Evolutionary conservation across 2,329 filamentous ascomycete genomes (phyloP), one percentile per base, ranked within the genome.

Genomic region (Didymella pomorum): DNA sequence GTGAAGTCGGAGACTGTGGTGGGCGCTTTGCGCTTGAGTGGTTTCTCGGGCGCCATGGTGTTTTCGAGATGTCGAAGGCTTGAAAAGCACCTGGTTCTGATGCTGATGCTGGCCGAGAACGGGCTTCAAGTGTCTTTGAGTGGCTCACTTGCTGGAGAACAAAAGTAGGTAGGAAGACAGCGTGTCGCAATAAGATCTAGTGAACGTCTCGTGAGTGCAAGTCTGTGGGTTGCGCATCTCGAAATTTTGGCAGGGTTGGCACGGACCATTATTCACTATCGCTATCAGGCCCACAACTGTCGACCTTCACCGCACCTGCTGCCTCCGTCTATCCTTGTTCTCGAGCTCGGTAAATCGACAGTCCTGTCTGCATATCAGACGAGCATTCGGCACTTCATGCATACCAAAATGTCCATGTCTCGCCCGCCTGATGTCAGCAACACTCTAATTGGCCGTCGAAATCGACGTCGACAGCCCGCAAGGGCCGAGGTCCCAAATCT

Each of bases 1-100:
- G 83, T 82, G 71, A 93, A 96, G 63, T 87, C 89, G 76, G 80
- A 74, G 71, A 87, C 77, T 28, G 69, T 65, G 46, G 66, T 68
- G 3, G 72, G 75, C 16, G 62, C 53, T 3, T 59, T 39, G 44
- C 65, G 67, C 31, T 62, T 63, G n/a, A 66, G 10, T 44, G 61
- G 64, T 14, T 62, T 52, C 11, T 63, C 46, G 28, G 61, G 60
- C 21, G 70, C 61, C 69, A 72, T 72, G 23, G 9, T 55, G 52
- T 25, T 25, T 25, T 25, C 23, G 7, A 25, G 3, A 25, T 25
- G 4, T 25, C 7, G 7, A 25, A 25, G 23, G 23, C 23, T 4
- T 7, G 23, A 25, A 7, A 25, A 25, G 23, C 23, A 25, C 23
- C 23, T 25, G 23, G 4, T 25, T 25, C 23, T 25, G n/a, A n/a